phyloP scores from a whole-genome alignment of 2,329 filamentous ascomycete genomes.

The Hawksworthiomyces lignivorus region DNA sequence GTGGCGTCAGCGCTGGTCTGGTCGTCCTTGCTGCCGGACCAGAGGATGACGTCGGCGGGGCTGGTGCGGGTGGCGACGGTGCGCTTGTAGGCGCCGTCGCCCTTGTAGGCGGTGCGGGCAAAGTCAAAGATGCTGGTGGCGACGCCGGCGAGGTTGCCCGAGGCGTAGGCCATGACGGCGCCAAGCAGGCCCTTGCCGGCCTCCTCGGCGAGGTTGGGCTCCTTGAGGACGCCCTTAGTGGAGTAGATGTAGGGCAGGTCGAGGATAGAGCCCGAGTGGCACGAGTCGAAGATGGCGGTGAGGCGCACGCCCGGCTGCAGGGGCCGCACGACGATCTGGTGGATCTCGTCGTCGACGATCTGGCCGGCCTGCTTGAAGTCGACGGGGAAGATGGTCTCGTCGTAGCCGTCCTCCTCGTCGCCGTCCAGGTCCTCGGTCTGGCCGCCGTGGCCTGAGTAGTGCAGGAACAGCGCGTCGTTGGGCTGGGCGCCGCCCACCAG shows the following conservation, averaged over 20 bases:
- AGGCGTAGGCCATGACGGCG: conserved; percentile 50
- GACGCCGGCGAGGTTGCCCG: conserved; percentile 75
- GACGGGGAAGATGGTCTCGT: conserved; percentile 73
- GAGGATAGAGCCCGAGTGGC: conserved; percentile 59
- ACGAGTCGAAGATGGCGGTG: conserved; percentile 58
- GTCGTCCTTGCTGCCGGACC: conserved; percentile 91
- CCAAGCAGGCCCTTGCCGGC: conserved; percentile 56
- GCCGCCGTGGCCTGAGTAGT: conserved; percentile 70
- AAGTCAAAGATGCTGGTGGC: conserved; percentile 72
- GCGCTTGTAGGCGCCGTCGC: conserved; percentile 73
- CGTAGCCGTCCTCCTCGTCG: conserved; percentile 70
- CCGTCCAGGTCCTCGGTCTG: conserved; percentile 67
- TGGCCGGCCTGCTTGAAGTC: conserved; percentile 65
- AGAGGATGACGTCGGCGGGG: conserved; percentile 93
- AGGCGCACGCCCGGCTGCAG: conserved; percentile 48
- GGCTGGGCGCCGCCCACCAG: conserved; percentile 62
- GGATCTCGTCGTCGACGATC: conserved; percentile 79
- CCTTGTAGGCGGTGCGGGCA: conserved; percentile 54
- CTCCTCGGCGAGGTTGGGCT: conserved; percentile 61
- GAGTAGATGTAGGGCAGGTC: conserved; percentile 64
- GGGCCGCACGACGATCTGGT: conserved; percentile 60
- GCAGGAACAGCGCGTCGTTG: conserved; percentile 71
- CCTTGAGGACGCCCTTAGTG: conserved; percentile 60
- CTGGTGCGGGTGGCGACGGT: conserved; percentile 85
- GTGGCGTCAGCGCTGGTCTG: conserved; percentile 96